Percentiles rank a stretch among this genome's conserved stretches.
These are phyloP conservation scores for Talaromyces trachyspermus DNA, from an alignment of 495 filamentous ascomycete genomes.

Conservation along the genomic window DNA sequence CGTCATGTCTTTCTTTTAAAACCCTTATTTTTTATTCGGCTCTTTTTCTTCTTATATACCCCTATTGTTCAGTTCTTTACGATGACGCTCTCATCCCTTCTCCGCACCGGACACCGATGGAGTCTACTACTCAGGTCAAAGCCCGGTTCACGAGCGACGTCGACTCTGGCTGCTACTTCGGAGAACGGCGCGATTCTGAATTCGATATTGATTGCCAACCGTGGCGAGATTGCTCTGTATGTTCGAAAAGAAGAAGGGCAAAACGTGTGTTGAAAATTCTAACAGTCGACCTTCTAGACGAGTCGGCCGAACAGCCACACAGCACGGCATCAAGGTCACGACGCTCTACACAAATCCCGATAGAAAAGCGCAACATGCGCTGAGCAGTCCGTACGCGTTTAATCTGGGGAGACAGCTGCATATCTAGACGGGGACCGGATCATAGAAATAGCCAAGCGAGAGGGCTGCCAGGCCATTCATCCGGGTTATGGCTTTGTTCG, in stretches of 20 bases:
- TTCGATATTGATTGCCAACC: constrained; percentile 90
- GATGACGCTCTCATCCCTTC: constrained; percentile 40
- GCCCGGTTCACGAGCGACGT: constrained; percentile 20
- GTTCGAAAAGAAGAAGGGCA: constrained; percentile 9
- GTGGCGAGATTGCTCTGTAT: constrained; percentile 89
- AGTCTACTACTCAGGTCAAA: constrained; percentile 27
- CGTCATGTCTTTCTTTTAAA: not conserved
- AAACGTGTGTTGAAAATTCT: not conserved
- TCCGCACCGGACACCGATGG: constrained; percentile 39
- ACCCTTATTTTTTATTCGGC: no score
- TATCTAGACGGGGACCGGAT: constrained; percentile 94
- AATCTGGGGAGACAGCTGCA: constrained; percentile 74
- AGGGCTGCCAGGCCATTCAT: constrained; percentile 85
- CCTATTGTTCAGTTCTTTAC: not conserved
- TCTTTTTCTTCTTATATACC: no score
- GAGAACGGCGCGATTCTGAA: constrained; percentile 48
- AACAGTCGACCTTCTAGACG: constrained; percentile 39
- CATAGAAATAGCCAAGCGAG: constrained; percentile 73
- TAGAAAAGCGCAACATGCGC: constrained; percentile 76
- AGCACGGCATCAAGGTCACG: constrained; percentile 87
- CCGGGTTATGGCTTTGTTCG: constrained; percentile 93
- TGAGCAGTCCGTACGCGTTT: constrained; percentile 71
- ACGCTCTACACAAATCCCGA: constrained; percentile 95
- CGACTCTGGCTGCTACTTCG: constrained; percentile 22
- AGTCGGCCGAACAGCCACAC: constrained; percentile 76